Base-by-base conservation (phyloP, 2,329 filamentous ascomycete species). In the Neurospora sp. region DNA sequence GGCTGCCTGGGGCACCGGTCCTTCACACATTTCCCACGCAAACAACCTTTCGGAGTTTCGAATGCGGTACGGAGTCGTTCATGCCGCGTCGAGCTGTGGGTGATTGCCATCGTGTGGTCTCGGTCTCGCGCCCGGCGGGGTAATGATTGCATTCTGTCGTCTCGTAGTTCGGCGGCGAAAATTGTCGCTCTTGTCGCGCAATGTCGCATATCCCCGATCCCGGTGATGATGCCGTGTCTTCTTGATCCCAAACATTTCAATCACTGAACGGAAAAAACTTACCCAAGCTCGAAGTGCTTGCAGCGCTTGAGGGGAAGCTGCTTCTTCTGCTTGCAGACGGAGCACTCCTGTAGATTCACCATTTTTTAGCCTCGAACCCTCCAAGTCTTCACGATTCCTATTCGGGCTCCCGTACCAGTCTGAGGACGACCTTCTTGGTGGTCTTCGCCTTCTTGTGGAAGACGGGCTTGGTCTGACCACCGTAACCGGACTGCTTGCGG, bases 361-460 rank as follows among this genome's bases (percentile, higher is more conserved):
- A 68, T 52, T 65, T 65, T 72, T 74, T 74, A 74, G 72, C 71
- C 37, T 70, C 69, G 36, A 57, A 67, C 57, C 65, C 66, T 67
- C 68, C 17, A 43, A 15, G 11, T 57, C 70, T 70, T 69, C 68
- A 28, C 28, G 15, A 39, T 38, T 38, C 52, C 33, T n/a, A 70
- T 66, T 57, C 33, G 62, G 69, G 19, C 38, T 66, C 68, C 40
- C 74, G 72, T 71, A 76, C 74, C 84, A 99, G 87, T 87, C 96
- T 91, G 85, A 99, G 87, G 81, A 99, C 96, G 80, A 99, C 92
- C 91, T 99, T 99, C 92, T 99, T 99, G 83, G 96, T 99, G 78
- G 96, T 99, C 92, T 99, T 99, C 78, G 96, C 96, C 88, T 97
- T 98, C 91, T 98, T 99, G 92, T 98, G 96, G 92, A 98, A 99